Conservation (phyloP, 2,329 filamentous ascomycete genomes). For the Colletotrichum trifolii region DNA sequence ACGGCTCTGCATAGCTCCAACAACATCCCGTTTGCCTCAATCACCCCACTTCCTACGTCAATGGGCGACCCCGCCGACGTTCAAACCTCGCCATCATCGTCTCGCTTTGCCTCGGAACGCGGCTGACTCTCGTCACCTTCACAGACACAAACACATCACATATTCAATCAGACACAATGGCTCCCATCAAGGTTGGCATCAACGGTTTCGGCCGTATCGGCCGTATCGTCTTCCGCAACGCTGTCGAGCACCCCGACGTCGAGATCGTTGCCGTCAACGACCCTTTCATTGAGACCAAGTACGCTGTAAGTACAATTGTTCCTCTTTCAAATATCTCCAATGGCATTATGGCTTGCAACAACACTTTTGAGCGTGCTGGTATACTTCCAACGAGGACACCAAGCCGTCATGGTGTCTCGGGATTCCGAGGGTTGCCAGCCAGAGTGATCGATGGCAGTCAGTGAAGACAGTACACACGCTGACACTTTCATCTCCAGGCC, state of each 20-base stretch:
- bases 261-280: constrained; percentile 98
- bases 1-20: constrained; percentile 16
- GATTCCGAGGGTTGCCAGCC: too few relatives aligned
- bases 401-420: too few relatives aligned
- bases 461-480: neutral
- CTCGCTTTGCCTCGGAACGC: neutral
- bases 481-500: constrained; percentile 64
- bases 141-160: constrained; percentile 38
- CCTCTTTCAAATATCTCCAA: neutral
- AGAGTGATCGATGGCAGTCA: neutral
- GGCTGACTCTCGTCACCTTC: constrained; percentile 12
- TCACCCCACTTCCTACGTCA: constrained; percentile 17
- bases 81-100: neutral
- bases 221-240: constrained; percentile 99
- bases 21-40: constrained; percentile 5
- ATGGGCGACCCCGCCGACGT: constrained; percentile 19
- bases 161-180: constrained; percentile 44
- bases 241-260: constrained; percentile 88
- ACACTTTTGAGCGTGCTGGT: too few relatives aligned
- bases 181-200: constrained; percentile 85
- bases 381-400: too few relatives aligned
- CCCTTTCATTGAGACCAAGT: constrained; percentile 97
- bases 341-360: constrained; percentile 6
- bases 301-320: constrained; percentile 96
- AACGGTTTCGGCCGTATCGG: constrained; percentile 99